Percentiles rank a stretch among this genome's conserved stretches.
These are phyloP conservation scores for Epichloe scottii DNA, from an alignment of 2,329 filamentous ascomycete species.

Conservation along the genomic window DNA sequence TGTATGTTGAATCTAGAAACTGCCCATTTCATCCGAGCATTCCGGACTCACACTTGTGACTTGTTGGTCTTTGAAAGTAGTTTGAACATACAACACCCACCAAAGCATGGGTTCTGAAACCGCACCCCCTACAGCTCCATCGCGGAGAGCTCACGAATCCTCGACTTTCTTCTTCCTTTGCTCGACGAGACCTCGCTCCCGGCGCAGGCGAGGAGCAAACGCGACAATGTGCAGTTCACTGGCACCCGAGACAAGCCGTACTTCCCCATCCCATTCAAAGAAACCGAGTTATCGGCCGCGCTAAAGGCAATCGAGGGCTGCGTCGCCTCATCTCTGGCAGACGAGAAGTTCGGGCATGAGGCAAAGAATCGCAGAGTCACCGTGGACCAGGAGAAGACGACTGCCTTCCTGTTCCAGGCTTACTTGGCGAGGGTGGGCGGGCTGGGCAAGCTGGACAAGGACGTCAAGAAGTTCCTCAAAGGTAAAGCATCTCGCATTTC, in stretches of 20 bases:
- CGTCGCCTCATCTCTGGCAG: conserved; percentile 20
- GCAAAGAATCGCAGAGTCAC: conserved; percentile 11
- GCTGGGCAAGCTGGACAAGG: conserved; percentile 23
- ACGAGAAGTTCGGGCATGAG: conserved; percentile 10
- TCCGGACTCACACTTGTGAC: too few species aligned
- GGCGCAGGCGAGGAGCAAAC: conserved; percentile 12
- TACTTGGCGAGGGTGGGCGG: conserved; percentile 25
- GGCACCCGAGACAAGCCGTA: conserved; percentile 25
- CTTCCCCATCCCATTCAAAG: conserved; percentile 35
- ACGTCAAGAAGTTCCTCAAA: conserved; percentile 11
- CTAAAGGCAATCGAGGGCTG: conserved; percentile 30
- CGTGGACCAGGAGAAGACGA: conserved; percentile 27
- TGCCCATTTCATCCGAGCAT: too few species aligned
- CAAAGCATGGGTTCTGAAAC: background rate
- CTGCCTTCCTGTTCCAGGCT: conserved; percentile 28
- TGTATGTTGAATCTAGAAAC: too few species aligned
- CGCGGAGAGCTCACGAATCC: conserved; percentile 13
- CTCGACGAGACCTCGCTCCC: conserved; percentile 20
- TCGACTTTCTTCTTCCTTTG: conserved; percentile 12
- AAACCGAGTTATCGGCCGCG: conserved; percentile 30
- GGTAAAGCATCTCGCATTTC: background rate
- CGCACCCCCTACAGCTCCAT: conserved; percentile 12
- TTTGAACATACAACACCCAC: background rate
- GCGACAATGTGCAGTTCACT: conserved; percentile 19
- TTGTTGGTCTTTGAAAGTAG: too few species aligned